These are phyloP conservation scores for Globisporangium abappressorium DNA, from an alignment of 352 stramenopile species.

Conservation along the genomic window DNA sequence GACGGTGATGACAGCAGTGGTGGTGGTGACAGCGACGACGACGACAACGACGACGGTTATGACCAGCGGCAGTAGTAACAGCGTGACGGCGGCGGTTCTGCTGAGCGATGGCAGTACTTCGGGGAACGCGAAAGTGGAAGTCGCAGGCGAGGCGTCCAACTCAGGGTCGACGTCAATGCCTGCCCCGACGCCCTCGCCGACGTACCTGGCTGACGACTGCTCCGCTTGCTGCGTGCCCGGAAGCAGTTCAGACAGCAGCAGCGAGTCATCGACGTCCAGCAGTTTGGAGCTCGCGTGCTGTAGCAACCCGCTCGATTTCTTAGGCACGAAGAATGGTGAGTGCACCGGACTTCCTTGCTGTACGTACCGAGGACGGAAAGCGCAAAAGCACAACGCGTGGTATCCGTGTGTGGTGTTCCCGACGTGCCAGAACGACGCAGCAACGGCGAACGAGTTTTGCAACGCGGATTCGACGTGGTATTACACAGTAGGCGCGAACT, in stretches of 20 bases:
- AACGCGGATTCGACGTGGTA: conserved; percentile 45
- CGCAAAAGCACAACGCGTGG: conserved; percentile 75
- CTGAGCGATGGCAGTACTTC: background rate
- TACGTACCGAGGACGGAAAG: conserved; percentile 50
- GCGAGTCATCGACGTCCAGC: conserved; percentile 20
- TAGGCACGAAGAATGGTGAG: conserved; percentile 56
- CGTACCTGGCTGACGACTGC: conserved; percentile 50
- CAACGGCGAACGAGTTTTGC: conserved; percentile 60
- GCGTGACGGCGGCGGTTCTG: background rate
- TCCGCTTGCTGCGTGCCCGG: conserved; percentile 41
- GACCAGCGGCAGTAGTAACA: background rate
- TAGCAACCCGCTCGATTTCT: conserved; percentile 41
- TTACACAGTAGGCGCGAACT: conserved; percentile 51
- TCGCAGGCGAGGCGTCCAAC: conserved; percentile 2
- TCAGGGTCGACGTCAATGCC: conserved; percentile 8
- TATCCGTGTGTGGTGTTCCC: conserved; percentile 82
- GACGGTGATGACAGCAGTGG: background rate
- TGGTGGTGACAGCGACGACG: background rate
- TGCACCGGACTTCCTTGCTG: conserved; percentile 81
- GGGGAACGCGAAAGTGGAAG: conserved; percentile 5
- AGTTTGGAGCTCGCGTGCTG: conserved; percentile 51
- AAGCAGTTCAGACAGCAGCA: background rate
- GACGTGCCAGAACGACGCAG: conserved; percentile 63
- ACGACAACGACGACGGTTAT: background rate
- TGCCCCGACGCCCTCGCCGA: conserved; percentile 11